Percentiles rank a stretch among this genome's conserved stretches.
These are phyloP conservation scores for Pseudocercospora fuligena DNA, from an alignment of 2,329 filamentous ascomycete genomes.

Conservation along the genomic window DNA sequence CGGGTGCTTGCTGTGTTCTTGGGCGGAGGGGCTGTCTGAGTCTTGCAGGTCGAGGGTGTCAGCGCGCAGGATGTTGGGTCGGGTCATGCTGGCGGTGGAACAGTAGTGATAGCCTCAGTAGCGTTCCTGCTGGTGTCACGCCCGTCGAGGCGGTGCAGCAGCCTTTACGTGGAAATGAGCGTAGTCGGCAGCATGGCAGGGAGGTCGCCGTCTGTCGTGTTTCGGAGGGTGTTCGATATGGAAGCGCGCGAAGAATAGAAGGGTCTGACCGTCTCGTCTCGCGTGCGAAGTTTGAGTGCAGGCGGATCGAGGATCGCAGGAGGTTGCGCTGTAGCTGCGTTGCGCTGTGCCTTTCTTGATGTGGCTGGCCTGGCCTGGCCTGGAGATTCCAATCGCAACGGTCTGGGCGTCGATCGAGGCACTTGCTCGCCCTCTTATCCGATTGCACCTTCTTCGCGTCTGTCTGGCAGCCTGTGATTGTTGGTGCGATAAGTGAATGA, in stretches of 20 bases:
- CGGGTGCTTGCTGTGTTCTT: slow-evolving; percentile 72
- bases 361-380: not conserved
- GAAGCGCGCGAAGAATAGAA: not conserved
- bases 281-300: too few species aligned
- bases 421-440: not conserved
- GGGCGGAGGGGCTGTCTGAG: slow-evolving; percentile 77
- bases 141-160: slow-evolving; percentile 4
- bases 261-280: not conserved
- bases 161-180: not conserved
- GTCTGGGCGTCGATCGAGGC: not conserved
- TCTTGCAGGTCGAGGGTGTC: slow-evolving; percentile 96
- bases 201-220: not conserved
- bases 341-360: not conserved
- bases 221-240: not conserved
- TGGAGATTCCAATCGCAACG: not conserved
- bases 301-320: not conserved
- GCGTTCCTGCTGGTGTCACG: not conserved
- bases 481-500: not conserved
- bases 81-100: slow-evolving; percentile 24
- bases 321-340: too few species aligned
- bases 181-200: slow-evolving; percentile 5
- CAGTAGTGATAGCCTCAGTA: not conserved
- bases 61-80: slow-evolving; percentile 47
- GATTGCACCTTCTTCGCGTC: not conserved
- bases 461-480: not conserved